A percentile compares a stretch with the other conserved stretches of the same genome.
Evolutionary conservation across 2,329 filamentous ascomycete genomes (phyloP).

Genomic region (Alternaria sp.): DNA sequence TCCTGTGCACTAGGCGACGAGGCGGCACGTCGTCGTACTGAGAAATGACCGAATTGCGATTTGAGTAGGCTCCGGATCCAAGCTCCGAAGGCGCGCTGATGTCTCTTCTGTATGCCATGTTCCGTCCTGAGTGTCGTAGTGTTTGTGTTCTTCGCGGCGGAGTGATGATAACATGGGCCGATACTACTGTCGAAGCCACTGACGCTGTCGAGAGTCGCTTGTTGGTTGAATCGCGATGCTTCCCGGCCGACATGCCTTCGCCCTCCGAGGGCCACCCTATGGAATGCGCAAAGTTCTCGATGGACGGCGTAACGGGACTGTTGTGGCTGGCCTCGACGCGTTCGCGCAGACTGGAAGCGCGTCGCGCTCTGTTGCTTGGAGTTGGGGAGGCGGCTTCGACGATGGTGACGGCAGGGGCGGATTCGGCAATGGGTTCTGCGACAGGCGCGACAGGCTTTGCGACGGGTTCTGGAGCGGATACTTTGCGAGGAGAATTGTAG

Average conservation of each 20-base stretch:
- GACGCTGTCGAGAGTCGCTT: constrained; percentile 61
- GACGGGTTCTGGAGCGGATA: constrained; percentile 10
- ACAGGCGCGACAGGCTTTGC: constrained; percentile 1
- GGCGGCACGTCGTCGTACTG: constrained; percentile 50
- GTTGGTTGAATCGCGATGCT: constrained; percentile 40
- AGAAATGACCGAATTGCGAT: constrained; percentile 55
- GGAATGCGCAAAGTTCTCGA: constrained; percentile 59
- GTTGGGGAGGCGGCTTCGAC: constrained; percentile 31
- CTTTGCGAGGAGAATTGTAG: constrained; percentile 32
- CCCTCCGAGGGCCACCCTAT: constrained; percentile 59
- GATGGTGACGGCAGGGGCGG: constrained; percentile 15
- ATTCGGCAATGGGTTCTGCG: background rate
- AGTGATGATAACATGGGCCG: constrained; percentile 63
- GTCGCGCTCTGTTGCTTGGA: constrained; percentile 28
- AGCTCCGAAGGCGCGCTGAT: constrained; percentile 44
- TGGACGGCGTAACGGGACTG: constrained; percentile 49
- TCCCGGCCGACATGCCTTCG: constrained; percentile 36
- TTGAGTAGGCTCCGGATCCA: constrained; percentile 55
- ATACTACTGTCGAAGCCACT: constrained; percentile 62
- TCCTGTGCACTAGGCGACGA: constrained; percentile 61
- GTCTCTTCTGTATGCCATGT: constrained; percentile 59
- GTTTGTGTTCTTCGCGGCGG: constrained; percentile 55
- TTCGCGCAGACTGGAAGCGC: constrained; percentile 42
- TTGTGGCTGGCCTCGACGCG: constrained; percentile 45
- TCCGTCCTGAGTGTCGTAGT: constrained; percentile 64